phyloP scores from a whole-genome alignment of 164 flowering plant species.

The Santalum album region DNA sequence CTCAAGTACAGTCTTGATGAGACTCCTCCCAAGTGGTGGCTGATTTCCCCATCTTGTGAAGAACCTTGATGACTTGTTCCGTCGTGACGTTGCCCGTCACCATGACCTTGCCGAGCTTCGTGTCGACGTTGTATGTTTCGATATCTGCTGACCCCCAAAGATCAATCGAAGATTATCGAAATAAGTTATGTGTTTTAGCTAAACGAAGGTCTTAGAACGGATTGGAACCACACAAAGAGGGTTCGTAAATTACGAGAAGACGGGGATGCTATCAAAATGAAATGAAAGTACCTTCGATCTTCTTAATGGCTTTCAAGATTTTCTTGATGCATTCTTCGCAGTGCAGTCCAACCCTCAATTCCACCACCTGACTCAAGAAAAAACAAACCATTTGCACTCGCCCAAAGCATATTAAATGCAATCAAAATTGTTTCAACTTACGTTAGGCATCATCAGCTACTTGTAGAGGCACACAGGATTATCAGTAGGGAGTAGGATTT shows the following conservation, averaged over 20 bases:
- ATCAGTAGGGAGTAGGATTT: too few species aligned
- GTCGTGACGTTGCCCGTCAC: conserved; percentile 78
- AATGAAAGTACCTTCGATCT: conserved; percentile 54
- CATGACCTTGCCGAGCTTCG: conserved; percentile 59
- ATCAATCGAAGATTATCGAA: too few species aligned
- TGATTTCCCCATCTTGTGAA: conserved; percentile 72
- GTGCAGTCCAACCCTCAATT: conserved; percentile 78
- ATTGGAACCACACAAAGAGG: too few species aligned
- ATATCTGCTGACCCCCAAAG: conserved; percentile 36
- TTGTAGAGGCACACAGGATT: too few species aligned
- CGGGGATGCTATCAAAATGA: too few species aligned
- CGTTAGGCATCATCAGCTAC: neutral
- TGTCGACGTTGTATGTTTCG: conserved; percentile 65
- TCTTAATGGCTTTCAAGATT: conserved; percentile 81
- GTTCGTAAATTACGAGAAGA: too few species aligned
- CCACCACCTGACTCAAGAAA: conserved; percentile 48
- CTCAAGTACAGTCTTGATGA: too few species aligned
- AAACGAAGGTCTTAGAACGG: too few species aligned
- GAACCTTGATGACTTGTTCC: conserved; percentile 62
- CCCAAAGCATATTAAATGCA: neutral
- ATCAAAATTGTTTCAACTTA: too few species aligned
- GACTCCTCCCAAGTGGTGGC: conserved; percentile 37
- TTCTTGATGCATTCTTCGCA: conserved; percentile 91
- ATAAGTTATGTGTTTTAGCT: too few species aligned
- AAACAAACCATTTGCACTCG: neutral